Conservation (phyloP, 2,329 filamentous ascomycete genomes). For the Monosporascus sp. region DNA sequence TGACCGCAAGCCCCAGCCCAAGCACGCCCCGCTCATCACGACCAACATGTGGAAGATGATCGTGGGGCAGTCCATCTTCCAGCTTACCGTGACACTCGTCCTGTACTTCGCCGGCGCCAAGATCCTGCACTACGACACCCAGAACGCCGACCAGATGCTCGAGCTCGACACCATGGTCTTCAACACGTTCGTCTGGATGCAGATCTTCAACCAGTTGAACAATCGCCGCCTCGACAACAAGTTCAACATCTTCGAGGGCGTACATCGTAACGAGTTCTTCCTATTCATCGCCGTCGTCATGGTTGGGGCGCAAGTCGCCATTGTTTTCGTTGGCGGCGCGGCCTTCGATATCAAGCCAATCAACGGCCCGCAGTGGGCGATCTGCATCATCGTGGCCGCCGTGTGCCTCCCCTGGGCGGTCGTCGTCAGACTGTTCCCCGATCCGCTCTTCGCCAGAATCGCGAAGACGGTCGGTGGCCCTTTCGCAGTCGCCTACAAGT, state of each 20-base stretch:
- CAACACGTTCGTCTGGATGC: conserved; percentile 68
- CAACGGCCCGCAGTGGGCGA: conserved; percentile 48
- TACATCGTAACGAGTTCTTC: conserved; percentile 53
- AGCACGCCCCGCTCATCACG: conserved; percentile 68
- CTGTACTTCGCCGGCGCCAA: conserved; percentile 55
- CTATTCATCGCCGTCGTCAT: conserved; percentile 52
- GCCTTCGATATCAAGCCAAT: conserved; percentile 47
- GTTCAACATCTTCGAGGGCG: conserved; percentile 55
- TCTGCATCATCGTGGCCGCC: conserved; percentile 42
- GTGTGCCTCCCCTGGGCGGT: conserved; percentile 46
- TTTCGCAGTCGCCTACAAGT: conserved; percentile 21
- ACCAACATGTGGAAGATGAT: conserved; percentile 66
- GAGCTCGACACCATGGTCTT: conserved; percentile 58
- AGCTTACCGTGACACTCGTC: conserved; percentile 52
- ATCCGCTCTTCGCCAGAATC: conserved; percentile 32
- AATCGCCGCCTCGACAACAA: conserved; percentile 58
- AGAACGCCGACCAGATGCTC: conserved; percentile 32
- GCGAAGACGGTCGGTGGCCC: conserved; percentile 24
- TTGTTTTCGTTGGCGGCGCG: conserved; percentile 50
- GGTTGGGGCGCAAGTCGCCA: conserved; percentile 50
- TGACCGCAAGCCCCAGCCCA: conserved; percentile 47
- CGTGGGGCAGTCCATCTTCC: conserved; percentile 54
- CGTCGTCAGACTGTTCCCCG: conserved; percentile 44
- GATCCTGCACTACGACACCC: conserved; percentile 45
- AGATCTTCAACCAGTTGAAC: conserved; percentile 67